A percentile compares a stretch with the other conserved stretches of the same genome.
Conservation (phyloP, 495 filamentous ascomycete genomes). For the Aspergillus incahuasiensis region DNA sequence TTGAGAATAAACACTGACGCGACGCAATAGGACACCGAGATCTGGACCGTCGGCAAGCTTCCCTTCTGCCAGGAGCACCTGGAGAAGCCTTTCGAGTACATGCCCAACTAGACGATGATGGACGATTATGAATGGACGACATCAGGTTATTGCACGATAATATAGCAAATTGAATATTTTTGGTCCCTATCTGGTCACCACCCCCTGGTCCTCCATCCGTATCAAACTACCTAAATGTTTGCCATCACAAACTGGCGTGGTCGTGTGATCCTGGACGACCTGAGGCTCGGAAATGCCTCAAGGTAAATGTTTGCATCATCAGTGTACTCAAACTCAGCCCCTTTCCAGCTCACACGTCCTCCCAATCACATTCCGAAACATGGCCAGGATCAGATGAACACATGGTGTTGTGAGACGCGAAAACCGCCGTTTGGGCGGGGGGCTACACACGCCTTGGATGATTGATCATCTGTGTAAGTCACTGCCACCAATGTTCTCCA, state of each 20-base stretch:
- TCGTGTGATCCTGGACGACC: background rate
- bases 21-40: slow-evolving; percentile 55
- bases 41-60: slow-evolving; percentile 64
- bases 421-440: background rate
- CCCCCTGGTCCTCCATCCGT: background rate
- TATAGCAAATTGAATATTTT: slow-evolving; percentile 2
- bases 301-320: background rate
- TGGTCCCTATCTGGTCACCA: background rate
- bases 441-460: background rate
- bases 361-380: background rate
- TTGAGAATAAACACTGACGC: background rate
- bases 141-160: slow-evolving; percentile 8
- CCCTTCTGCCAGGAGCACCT: slow-evolving; percentile 64
- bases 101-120: slow-evolving; percentile 46
- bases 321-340: background rate
- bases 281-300: background rate
- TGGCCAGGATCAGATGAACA: background rate
- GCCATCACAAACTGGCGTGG: background rate
- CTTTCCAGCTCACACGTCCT: background rate
- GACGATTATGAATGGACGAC: slow-evolving; percentile 11
- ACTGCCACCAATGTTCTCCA: background rate
- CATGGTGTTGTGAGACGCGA: background rate
- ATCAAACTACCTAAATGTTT: background rate
- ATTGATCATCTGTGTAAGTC: background rate
- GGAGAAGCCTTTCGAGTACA: slow-evolving; percentile 54